Evolutionary conservation across 2,329 filamentous ascomycete genomes (phyloP).

Genomic region (Diaporthe caulivora): DNA sequence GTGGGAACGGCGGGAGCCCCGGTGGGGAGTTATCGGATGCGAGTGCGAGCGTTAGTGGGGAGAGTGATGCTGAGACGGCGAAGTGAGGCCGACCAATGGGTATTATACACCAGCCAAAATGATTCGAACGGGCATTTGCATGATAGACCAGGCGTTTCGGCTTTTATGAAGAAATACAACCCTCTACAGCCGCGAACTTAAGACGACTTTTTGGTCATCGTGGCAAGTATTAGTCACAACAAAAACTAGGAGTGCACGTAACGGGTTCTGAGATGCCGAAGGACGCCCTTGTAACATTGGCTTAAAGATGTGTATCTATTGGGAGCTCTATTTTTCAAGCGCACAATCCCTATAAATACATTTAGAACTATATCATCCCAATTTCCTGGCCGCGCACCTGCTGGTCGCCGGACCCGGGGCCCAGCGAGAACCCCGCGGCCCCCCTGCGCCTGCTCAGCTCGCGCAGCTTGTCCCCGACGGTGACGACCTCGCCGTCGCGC

Average conservation of each 20-base stretch:
- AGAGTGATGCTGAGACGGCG: conserved; percentile 31
- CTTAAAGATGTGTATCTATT: background rate
- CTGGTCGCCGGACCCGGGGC: background rate
- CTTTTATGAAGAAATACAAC: background rate
- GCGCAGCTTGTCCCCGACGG: conserved; percentile 57
- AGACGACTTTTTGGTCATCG: too few relatives aligned
- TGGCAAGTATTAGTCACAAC: too few relatives aligned
- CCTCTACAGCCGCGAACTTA: background rate
- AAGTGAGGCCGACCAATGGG: conserved; percentile 2
- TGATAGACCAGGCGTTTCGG: conserved; percentile 3
- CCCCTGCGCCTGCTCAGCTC: conserved; percentile 52
- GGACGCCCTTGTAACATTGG: background rate
- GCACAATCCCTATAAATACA: background rate
- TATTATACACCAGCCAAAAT: background rate
- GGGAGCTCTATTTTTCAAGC: background rate
- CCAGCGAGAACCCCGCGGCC: conserved; percentile 11
- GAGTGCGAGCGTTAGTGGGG: conserved; percentile 29
- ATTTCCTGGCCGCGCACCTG: conserved; percentile 30
- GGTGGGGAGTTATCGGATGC: conserved; percentile 7
- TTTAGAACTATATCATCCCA: conserved; percentile 16
- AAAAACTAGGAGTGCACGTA: too few relatives aligned
- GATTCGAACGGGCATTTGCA: conserved; percentile 14
- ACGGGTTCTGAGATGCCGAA: too few relatives aligned
- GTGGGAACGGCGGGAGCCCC: conserved; percentile 4
- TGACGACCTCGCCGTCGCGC: conserved; percentile 59